Conservation (phyloP, 306 rosid species). For the Rosa multiflora region DNA sequence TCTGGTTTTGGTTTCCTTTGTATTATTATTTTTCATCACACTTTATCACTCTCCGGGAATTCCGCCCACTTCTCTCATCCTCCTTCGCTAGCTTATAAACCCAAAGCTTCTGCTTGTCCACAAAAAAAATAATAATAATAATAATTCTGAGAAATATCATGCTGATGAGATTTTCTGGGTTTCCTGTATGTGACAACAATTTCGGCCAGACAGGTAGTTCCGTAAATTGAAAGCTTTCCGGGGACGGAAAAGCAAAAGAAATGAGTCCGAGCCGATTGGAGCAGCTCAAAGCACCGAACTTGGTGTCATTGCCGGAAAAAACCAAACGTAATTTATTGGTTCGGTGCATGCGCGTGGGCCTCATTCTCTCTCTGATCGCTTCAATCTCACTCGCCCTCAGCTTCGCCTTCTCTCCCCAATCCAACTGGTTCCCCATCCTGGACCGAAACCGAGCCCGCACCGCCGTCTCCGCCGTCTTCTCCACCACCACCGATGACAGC, state of each 20-base stretch:
- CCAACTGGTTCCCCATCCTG: slow-evolving; percentile 47
- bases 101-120: neutral
- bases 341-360: slow-evolving; percentile 47
- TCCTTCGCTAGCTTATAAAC: too few species aligned
- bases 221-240: neutral
- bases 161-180: neutral
- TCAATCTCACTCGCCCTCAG: slow-evolving; percentile 58
- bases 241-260: slow-evolving; percentile 7
- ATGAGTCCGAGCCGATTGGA: slow-evolving; percentile 35
- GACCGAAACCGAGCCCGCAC: slow-evolving; percentile 7
- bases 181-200: neutral
- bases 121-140: too few species aligned
- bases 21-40: neutral
- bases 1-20: neutral
- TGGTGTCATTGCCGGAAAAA: slow-evolving; percentile 44
- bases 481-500: neutral
- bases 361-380: slow-evolving; percentile 54
- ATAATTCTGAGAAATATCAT: neutral
- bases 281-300: slow-evolving; percentile 33
- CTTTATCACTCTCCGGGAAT: neutral
- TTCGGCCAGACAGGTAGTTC: neutral
- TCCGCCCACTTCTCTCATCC: too few species aligned
- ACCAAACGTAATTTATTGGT: slow-evolving; percentile 22
- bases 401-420: slow-evolving; percentile 46
- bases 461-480: neutral